A percentile compares a stretch with the other conserved stretches of the same genome.
phyloP scores from a whole-genome alignment of 2,329 filamentous ascomycete species.

The Zopfia rhizophila region DNA sequence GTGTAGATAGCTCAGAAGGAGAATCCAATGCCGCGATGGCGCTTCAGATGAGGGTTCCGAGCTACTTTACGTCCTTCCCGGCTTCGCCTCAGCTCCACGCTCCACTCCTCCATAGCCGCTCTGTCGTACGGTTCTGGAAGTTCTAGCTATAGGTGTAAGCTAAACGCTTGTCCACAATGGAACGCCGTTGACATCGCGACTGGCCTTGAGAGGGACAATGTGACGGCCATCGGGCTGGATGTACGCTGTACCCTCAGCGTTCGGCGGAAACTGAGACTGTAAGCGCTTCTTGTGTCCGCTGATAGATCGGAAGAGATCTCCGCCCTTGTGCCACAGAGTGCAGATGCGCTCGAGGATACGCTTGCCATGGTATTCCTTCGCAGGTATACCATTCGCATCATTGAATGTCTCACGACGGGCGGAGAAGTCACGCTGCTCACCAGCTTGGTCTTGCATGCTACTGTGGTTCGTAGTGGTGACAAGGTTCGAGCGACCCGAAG shows the following conservation, averaged over 20 bases:
- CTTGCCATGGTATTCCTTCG: constrained; percentile 31
- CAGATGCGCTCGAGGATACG: constrained; percentile 31
- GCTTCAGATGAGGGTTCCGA: no score
- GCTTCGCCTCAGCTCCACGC: no score
- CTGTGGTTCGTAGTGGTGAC: constrained; percentile 24
- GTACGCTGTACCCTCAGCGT: constrained; percentile 2
- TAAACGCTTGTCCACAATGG: constrained; percentile 11
- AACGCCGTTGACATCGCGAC: constrained; percentile 11
- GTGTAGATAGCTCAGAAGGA: no score
- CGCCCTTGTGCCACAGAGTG: constrained; percentile 36
- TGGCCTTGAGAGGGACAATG: constrained; percentile 1
- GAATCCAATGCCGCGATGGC: no score
- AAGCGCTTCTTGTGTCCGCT: background rate
- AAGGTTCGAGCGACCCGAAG: constrained; percentile 36
- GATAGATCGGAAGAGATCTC: constrained; percentile 22
- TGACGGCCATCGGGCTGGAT: constrained; percentile 3
- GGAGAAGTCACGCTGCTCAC: constrained; percentile 30
- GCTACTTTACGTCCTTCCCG: no score
- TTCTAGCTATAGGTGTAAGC: no score
- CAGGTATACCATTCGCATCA: constrained; percentile 37
- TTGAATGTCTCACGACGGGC: constrained; percentile 36
- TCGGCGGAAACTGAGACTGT: background rate
- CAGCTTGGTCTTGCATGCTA: constrained; percentile 29
- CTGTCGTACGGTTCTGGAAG: no score
- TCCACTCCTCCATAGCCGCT: no score